Conservation (phyloP, 2,329 filamentous ascomycete species). For the Fusarium secorum region DNA sequence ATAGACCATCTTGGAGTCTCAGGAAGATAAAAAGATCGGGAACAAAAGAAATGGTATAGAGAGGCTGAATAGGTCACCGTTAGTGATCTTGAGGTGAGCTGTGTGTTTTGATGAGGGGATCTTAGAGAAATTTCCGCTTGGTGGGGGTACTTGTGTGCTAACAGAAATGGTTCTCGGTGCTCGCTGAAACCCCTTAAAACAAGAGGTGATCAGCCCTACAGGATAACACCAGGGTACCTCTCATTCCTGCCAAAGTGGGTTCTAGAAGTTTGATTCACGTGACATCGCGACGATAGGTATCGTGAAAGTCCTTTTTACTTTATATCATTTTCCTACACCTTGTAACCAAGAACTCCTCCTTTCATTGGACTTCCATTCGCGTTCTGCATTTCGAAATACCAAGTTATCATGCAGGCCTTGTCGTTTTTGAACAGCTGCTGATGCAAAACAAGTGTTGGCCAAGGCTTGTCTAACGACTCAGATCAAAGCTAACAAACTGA, state of each 20-base stretch:
- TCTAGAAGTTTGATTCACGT: slow-evolving; percentile 2
- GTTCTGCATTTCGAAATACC: rapidly evolving
- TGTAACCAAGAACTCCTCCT: background rate
- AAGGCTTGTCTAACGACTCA: background rate
- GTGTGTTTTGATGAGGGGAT: slow-evolving; percentile 28
- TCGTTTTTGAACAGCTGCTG: no score
- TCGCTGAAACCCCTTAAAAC: background rate
- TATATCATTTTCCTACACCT: background rate
- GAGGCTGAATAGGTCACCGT: background rate
- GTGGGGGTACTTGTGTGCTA: slow-evolving; percentile 23
- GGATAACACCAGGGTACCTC: background rate
- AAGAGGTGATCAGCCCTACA: background rate
- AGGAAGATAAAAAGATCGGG: no score
- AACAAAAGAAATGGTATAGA: background rate
- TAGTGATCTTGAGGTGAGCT: background rate
- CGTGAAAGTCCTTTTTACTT: background rate
- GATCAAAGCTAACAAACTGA: background rate
- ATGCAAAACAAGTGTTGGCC: background rate
- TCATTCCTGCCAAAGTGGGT: background rate
- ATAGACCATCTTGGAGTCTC: slow-evolving; percentile 75
- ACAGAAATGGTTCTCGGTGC: background rate
- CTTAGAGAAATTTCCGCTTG: slow-evolving; percentile 35
- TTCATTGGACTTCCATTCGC: rapidly evolving
- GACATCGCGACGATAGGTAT: slow-evolving; percentile 7
- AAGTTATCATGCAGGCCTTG: no score